Evolutionary conservation across 1,284 basidiomycete genomes (phyloP).

Genomic region (Tilletia caries): DNA sequence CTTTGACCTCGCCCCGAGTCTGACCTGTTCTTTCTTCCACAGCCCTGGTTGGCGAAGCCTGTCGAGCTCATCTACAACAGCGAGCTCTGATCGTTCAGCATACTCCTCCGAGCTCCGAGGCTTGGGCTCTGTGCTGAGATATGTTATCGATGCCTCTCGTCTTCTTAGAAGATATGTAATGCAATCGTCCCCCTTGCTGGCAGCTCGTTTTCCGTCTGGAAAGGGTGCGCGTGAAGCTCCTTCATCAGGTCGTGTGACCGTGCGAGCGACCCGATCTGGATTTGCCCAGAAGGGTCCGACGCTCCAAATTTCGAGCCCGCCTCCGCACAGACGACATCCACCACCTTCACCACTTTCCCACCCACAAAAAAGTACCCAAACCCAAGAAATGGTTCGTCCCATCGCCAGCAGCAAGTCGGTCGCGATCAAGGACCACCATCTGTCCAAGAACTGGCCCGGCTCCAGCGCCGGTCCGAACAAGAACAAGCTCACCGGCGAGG

Average conservation of each 20-base stretch:
- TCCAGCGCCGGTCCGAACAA: slow-evolving; percentile 7
- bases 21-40: background rate
- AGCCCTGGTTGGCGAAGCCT: background rate
- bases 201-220: too few species aligned
- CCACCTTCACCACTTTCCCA: background rate
- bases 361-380: background rate
- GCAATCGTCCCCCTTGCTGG: too few species aligned
- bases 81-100: background rate
- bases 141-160: too few species aligned
- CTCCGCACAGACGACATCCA: background rate
- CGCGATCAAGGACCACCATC: slow-evolving; percentile 1
- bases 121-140: too few species aligned
- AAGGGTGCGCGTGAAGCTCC: too few species aligned
- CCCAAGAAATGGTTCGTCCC: slow-evolving; percentile 1
- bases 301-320: background rate
- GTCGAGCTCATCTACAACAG: background rate
- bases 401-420: background rate
- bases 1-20: background rate
- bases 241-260: too few species aligned
- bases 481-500: background rate
- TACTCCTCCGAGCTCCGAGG: too few species aligned
- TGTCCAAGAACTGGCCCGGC: slow-evolving; percentile 10
- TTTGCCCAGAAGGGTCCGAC: background rate
- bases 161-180: background rate
- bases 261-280: background rate